Evolutionary conservation across 2,329 filamentous ascomycete species (phyloP), one percentile per base, ranked within the genome.

Genomic region (Fusarium penzigii): DNA sequence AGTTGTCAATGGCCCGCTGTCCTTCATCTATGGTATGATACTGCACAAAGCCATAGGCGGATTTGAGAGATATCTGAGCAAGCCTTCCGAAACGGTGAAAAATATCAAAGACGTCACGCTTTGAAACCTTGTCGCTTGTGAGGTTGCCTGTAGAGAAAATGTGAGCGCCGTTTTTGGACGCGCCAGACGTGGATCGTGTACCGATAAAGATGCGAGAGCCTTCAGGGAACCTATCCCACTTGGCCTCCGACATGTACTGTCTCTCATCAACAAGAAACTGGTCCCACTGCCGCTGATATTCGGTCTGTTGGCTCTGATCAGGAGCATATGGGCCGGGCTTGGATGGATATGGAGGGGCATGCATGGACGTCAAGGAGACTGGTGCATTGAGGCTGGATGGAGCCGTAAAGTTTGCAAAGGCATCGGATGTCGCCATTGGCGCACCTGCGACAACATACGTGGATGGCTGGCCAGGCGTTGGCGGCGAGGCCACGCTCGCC

Each of bases 1-100:
- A 85, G 36, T 81, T 80, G 36, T 88, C 79, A 62, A 97, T 81
- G 5, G 93, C 93, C 42, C 80, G 78, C 51, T 82, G 78, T 58
- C 92, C 96, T 65, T 93, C 87, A 3, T 82, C 78, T 5, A 86
- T 76, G 29, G 90, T 87, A 59, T 96, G 81, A 61, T 95, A 99
- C 69, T 97, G 94, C 36, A 97, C 92, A 68, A 97, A 99, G 2
- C 94, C 94, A 72, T 96, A 97, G 2, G 92, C 92, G 60, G 94
- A 92, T 72, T 97, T 97, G 63, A 97, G 90, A 1, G 92, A 96
- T 54, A 97, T 94, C 69, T 99, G 94, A 2, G 92, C 93, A 43
- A 99, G 78, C 55, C 87, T 87, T 48, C 94, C 94, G 68, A 91
- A 92, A 51, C 81, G 82, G 67, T 92, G 86, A 68, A 99, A 97